A percentile compares a stretch with the other conserved stretches of the same genome.
phyloP scores from a whole-genome alignment of 129 eudicot genomes.

The Saposhnikovia divaricata region DNA sequence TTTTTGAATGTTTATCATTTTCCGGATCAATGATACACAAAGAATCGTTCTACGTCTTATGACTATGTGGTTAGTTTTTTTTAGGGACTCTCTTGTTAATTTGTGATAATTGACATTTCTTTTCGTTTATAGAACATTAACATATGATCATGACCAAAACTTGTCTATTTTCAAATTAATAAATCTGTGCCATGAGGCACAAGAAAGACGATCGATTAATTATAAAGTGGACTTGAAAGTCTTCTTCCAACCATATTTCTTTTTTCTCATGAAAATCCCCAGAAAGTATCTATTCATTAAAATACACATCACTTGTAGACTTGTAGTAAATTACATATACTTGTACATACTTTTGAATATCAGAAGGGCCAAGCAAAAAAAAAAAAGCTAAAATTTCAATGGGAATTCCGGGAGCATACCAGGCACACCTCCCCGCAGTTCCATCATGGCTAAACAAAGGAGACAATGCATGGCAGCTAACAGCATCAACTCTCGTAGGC shows the following conservation, averaged over 20 bases:
- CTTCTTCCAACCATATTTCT: neutral
- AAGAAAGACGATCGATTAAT: neutral
- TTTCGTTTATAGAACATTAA: neutral
- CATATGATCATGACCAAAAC: neutral
- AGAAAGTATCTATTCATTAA: neutral
- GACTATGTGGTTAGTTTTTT: too few species aligned
- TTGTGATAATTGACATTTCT: neutral
- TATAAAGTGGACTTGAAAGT: neutral
- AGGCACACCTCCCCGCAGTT: neutral
- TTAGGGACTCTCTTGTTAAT: neutral
- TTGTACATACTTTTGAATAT: too few species aligned
- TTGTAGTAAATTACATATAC: neutral
- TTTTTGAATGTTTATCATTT: too few species aligned
- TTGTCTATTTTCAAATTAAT: neutral
- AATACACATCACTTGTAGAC: too few species aligned
- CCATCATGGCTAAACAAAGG: constrained; percentile 7
- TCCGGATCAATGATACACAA: neutral
- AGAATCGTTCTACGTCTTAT: neutral
- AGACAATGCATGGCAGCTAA: constrained; percentile 12
- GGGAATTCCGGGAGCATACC: neutral
- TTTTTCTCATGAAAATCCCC: neutral
- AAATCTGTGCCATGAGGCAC: neutral
- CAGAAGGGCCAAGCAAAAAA: too few species aligned
- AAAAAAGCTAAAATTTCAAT: neutral
- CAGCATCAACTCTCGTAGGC: constrained; percentile 2